Base-by-base conservation (phyloP, 768 basidiomycete genomes). In the Amylocystis lapponica region DNA sequence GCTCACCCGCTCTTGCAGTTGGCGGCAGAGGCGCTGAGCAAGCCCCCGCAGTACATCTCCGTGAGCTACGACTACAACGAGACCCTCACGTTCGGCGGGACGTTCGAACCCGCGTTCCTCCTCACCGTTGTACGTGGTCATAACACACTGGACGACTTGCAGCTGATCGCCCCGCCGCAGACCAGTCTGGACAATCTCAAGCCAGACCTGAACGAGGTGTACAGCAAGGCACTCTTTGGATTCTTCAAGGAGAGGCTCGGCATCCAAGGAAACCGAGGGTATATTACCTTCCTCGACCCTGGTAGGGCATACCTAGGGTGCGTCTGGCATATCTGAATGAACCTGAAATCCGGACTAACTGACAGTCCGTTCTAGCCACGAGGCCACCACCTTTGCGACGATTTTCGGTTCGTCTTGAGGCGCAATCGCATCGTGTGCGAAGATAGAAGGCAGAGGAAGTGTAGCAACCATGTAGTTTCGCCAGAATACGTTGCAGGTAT, bases 21-120 rank as follows among this genome's bases (percentile, higher is more conserved):
- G 46, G 64, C 70, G 8, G 79, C 82, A 8, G 56, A 71, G 43
- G 67, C 67, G 8, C 58, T 85, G 47, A 58, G 59, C 1, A 85
- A 82, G 55, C 79, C 79, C 0, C 75, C 80, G 52, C 23, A 45
- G 12, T 69, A 71, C 49, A 76, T 86, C 50, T 66, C 70, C n/a
- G 64, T 77, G 48, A 69, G 70, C 49, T 70, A 79, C 51, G 66
- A 59, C 10, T 69, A 79, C 65, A 78, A 80, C 50, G 78, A 84
- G 41, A 69, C 66, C 27, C 69, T 85, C 46, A 71, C 78, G 3
- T 85, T 78, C 53, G 66, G 50, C 16, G 83, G 83, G 12, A 74
- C 75, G 4, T 74, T 82, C 41, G 82, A 84, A 13, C 83, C 83
- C 16, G 78, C 82, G 3, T 75, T 83, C 61, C 64, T 73, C 38